Percentiles rank a stretch among this genome's conserved stretches.
These are phyloP conservation scores for Saccharomyces jurei DNA, from an alignment of 805 yeast genomes.

Conservation along the genomic window DNA sequence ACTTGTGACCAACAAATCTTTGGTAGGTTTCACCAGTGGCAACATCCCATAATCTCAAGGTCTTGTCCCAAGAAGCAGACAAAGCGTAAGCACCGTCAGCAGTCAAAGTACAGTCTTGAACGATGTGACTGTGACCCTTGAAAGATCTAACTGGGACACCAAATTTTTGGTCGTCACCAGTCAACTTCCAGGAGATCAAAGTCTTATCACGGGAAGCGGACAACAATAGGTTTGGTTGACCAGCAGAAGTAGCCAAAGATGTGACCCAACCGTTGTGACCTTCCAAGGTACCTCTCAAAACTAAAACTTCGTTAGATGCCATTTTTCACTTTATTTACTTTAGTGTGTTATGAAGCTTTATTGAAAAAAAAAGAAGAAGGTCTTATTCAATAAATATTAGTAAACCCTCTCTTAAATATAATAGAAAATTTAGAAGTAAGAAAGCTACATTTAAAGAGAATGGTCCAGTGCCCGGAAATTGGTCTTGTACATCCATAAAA, in stretches of 20 bases:
- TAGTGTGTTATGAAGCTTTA: not conserved
- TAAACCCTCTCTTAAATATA: too few species aligned
- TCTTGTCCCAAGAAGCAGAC: conserved; percentile 99
- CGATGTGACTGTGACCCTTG: conserved; percentile 98
- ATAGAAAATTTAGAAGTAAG: not conserved
- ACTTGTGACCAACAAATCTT: conserved; percentile 96
- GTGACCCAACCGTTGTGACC: conserved; percentile 98
- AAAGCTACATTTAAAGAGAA: not conserved
- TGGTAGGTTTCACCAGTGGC: conserved; percentile 86
- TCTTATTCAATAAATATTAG: too few species aligned
- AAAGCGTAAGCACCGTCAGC: conserved; percentile 96
- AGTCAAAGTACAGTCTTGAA: conserved; percentile 94
- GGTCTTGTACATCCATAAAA: not conserved
- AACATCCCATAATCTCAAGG: conserved; percentile 97
- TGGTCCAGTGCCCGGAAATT: not conserved
- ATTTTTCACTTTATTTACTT: conserved; percentile 31
- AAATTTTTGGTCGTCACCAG: conserved; percentile 92
- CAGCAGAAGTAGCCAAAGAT: conserved; percentile 93
- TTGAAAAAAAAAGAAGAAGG: not conserved
- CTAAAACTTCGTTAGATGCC: conserved; percentile 89
- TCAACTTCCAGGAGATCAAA: conserved; percentile 94
- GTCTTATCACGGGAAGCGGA: conserved; percentile 99
- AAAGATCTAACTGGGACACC: conserved; percentile 98
- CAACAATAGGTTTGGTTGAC: conserved; percentile 94
- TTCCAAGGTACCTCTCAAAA: conserved; percentile 99